Evolutionary conservation across 805 yeast species (phyloP).

Genomic region (Myxozyma melibiosi): DNA sequence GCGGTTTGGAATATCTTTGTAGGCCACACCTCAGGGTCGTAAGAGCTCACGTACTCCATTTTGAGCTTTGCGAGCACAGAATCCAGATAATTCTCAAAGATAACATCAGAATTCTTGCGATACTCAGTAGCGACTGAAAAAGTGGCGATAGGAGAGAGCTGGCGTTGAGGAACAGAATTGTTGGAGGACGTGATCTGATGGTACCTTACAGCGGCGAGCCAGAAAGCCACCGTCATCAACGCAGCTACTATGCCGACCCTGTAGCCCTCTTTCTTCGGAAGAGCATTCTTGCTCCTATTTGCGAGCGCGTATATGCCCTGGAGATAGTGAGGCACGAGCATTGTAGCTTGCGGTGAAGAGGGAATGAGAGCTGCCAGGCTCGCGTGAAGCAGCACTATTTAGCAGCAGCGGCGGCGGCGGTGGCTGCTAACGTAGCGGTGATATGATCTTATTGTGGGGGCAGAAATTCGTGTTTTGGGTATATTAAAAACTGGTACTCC

Average conservation of each 20-base stretch:
- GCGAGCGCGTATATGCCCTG: not conserved
- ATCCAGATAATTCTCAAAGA: conserved; percentile 27
- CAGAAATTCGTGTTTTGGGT: no score
- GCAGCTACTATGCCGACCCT: not conserved
- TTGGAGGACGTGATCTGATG: conserved; percentile 1
- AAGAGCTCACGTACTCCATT: not conserved
- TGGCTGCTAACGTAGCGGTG: no score
- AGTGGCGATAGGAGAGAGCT: conserved; percentile 25
- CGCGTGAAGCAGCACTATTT: no score
- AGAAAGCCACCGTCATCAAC: conserved; percentile 4
- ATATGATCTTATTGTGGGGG: no score
- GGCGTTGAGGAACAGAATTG: not conserved
- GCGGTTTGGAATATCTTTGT: conserved; percentile 26
- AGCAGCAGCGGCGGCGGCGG: not conserved
- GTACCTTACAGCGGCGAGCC: conserved; percentile 10
- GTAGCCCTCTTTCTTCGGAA: not conserved
- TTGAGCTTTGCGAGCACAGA: conserved; percentile 22
- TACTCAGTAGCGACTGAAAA: conserved; percentile 8
- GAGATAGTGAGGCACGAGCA: conserved; percentile 5
- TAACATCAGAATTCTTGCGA: conserved; percentile 16
- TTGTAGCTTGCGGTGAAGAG: not conserved
- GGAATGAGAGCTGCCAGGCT: not conserved
- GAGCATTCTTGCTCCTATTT: not conserved
- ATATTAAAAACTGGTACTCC: no score
- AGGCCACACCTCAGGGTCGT: conserved; percentile 22